Conservation (phyloP, 73 alveolate genomes). For the Paramecium pentaurelia region DNA sequence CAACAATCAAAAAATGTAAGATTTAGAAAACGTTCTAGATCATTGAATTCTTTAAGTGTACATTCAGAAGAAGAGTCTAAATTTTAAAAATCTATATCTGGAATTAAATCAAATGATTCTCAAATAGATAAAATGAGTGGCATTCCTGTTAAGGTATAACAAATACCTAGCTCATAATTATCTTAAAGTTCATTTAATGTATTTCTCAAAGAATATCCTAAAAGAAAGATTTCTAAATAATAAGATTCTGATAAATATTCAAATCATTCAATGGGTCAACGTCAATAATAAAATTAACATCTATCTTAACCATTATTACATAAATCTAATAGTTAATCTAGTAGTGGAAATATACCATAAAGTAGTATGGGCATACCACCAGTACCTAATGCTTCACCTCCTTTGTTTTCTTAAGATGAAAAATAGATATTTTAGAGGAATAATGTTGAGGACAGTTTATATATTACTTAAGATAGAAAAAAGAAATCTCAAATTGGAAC, state of each 20-base stretch:
- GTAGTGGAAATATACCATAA: conserved; percentile 1
- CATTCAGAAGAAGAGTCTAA: conserved; percentile 22
- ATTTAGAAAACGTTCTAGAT: background rate
- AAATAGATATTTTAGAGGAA: background rate
- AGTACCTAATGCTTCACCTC: background rate
- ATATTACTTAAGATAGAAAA: background rate
- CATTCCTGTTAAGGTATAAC: background rate
- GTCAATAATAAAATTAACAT: background rate
- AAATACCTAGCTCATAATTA: conserved; percentile 27
- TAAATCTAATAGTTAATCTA: background rate
- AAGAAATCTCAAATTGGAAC: conserved; percentile 20
- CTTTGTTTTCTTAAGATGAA: background rate
- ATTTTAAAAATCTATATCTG: conserved; percentile 31
- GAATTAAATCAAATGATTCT: background rate
- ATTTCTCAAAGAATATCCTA: background rate
- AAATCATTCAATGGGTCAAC: background rate
- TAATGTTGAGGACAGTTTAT: background rate
- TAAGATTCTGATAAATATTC: conserved; percentile 36
- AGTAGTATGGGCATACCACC: background rate
- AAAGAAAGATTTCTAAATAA: conserved; percentile 24
- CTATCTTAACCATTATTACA: background rate
- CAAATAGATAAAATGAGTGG: conserved; percentile 1
- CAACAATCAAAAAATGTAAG: background rate
- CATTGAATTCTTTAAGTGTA: background rate
- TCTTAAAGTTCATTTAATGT: conserved; percentile 44